A percentile compares a stretch with the other conserved stretches of the same genome.
Evolutionary conservation across 768 basidiomycete genomes (phyloP).

Genomic region (Boletales sp.): DNA sequence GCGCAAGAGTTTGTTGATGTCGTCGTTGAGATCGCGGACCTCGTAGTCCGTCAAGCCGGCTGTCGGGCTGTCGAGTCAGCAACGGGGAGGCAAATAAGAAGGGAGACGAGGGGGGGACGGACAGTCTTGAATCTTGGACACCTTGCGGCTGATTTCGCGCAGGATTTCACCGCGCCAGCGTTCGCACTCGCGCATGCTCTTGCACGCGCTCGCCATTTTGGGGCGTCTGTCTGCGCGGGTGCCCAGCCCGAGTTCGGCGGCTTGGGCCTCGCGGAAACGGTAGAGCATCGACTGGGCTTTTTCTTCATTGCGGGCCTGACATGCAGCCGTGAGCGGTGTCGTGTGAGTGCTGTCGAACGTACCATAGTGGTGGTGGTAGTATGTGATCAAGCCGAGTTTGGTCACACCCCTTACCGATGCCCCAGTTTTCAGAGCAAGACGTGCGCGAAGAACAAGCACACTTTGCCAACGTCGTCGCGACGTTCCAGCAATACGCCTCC

Average conservation of each 20-base stretch:
- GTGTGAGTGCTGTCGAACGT: background rate
- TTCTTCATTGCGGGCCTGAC: constrained; percentile 94
- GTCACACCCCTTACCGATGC: constrained; percentile 17
- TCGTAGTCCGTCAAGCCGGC: constrained; percentile 95
- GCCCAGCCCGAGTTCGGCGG: constrained; percentile 89
- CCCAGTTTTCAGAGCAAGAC: constrained; percentile 28
- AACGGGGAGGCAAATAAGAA: background rate
- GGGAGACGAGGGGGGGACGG: constrained; percentile 24
- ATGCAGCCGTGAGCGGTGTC: no score
- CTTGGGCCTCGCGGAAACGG: constrained; percentile 95
- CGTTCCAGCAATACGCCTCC: constrained; percentile 72
- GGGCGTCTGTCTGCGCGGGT: constrained; percentile 83
- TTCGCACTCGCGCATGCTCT: constrained; percentile 90
- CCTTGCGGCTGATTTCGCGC: constrained; percentile 92
- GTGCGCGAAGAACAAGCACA: constrained; percentile 62
- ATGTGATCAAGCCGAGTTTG: constrained; percentile 12
- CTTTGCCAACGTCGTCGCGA: constrained; percentile 70
- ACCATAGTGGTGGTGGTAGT: constrained; percentile 15
- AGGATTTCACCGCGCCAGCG: constrained; percentile 95
- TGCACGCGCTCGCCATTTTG: constrained; percentile 88
- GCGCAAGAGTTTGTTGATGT: constrained; percentile 92
- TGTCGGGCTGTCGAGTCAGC: constrained; percentile 29
- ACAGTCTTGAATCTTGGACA: constrained; percentile 98
- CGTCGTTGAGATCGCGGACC: constrained; percentile 93
- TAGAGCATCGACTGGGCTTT: constrained; percentile 95